phyloP scores from a whole-genome alignment of 306 rosid species.

The Citrullus mucosospermus region DNA sequence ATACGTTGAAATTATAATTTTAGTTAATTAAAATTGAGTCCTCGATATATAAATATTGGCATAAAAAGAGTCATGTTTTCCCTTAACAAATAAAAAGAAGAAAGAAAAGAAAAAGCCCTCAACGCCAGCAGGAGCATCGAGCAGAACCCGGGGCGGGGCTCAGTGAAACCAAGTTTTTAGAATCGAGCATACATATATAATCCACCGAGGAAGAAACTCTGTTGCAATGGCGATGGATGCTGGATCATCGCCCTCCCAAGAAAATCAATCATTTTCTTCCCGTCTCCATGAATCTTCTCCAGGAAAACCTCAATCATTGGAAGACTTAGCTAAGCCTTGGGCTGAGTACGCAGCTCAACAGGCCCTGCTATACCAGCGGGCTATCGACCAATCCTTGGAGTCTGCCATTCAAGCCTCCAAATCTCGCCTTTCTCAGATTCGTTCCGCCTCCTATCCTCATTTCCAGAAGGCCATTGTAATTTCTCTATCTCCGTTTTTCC shows the following conservation, averaged over 20 bases:
- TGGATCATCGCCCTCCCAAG: conserved; percentile 26
- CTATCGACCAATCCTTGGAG: conserved; percentile 33
- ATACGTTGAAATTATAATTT: no score
- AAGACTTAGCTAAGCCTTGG: conserved; percentile 30
- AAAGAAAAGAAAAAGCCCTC: no score
- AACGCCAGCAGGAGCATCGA: background rate
- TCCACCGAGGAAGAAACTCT: background rate
- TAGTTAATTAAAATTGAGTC: no score
- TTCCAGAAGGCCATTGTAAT: conserved; percentile 46
- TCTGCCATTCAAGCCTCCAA: conserved; percentile 48
- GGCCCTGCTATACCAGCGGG: conserved; percentile 46
- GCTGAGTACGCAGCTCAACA: conserved; percentile 53
- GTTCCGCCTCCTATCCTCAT: conserved; percentile 62
- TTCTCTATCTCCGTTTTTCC: background rate
- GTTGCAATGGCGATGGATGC: conserved; percentile 32
- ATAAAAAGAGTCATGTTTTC: no score
- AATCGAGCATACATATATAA: background rate
- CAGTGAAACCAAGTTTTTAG: background rate
- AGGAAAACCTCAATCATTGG: conserved; percentile 17
- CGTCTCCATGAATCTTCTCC: background rate
- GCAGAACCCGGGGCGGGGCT: background rate
- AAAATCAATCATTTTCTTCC: conserved; percentile 11
- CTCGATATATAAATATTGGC: no score
- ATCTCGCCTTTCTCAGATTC: conserved; percentile 57
- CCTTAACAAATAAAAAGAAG: no score